Evolutionary conservation across 495 filamentous ascomycete species (phyloP), one percentile per base, ranked within the genome.

Genomic region (Pyrenopolyporus hunteri): DNA sequence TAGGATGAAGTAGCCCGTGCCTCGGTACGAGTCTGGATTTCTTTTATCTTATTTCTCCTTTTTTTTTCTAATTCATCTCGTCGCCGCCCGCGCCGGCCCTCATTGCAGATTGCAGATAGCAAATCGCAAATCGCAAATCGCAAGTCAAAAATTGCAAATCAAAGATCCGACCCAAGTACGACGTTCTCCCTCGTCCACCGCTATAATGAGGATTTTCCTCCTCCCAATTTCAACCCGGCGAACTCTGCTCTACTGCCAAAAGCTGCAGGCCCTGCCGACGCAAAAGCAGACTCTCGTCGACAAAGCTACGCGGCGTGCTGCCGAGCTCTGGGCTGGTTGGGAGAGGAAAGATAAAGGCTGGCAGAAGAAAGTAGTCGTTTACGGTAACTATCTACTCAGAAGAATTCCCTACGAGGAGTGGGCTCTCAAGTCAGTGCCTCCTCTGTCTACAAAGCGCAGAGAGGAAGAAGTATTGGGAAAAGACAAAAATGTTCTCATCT

Each of bases 381-480:
- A 93, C 72, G 94, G 95, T 22, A 97, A 98, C 77, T 80, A 84
- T 22, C 82, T 89, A 7, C 82, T 98, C 46, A 88, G 89, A 67
- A 84, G 91, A 33, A 93, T 99, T 64, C 91, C 93, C 1, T 97
- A 88, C 72, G 90, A 97, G 76, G 94, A 99, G 89, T 99, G 94
- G 84, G 93, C 91, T 0, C 77, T 98, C 42, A 98, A 98, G 75
- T 93, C 91, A 48, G 89, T 98, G 31, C 94, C 94, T 2, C 89
- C 94, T 26, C 77, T 96, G 50, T 92, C 84, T 20, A 78, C 84
- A 29, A 83, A 86, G 52, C 80, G 84, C 42, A 80, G 80, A 59
- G 76, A 83, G 37, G 82, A 87, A 49, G 85, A 88, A 66, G 65
- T 85, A 11, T 73, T 87, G 46, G 88, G 83, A 26, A 82, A 82